A percentile compares a stretch with the other conserved stretches of the same genome.
These are phyloP conservation scores for Tephrocybe sp. DNA, from an alignment of 768 basidiomycete genomes.

Conservation along the genomic window DNA sequence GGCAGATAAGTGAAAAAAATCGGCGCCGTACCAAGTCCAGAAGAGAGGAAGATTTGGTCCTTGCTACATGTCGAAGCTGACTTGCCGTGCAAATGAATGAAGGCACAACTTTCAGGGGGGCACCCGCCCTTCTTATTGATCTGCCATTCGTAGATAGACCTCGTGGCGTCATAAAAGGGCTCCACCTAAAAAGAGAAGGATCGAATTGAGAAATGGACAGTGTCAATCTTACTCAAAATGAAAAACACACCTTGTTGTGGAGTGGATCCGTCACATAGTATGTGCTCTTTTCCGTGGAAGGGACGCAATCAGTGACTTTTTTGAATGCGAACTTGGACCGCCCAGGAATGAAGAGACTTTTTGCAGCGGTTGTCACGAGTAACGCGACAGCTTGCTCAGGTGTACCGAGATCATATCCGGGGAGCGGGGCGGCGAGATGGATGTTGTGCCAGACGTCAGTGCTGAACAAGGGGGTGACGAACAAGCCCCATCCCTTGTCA, in stretches of 20 bases:
- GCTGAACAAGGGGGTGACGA: slow-evolving; percentile 30
- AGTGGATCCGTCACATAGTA: slow-evolving; percentile 48
- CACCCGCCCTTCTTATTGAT: slow-evolving; percentile 36
- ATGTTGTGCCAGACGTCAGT: slow-evolving; percentile 25
- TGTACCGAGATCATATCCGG: slow-evolving; percentile 36
- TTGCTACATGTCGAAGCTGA: slow-evolving; percentile 31
- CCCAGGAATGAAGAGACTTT: slow-evolving; percentile 43
- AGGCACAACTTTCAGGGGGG: slow-evolving; percentile 38
- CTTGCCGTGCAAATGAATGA: slow-evolving; percentile 51
- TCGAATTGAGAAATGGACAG: neutral
- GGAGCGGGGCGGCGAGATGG: slow-evolving; percentile 49
- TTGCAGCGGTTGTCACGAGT: slow-evolving; percentile 37
- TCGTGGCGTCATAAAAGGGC: slow-evolving; percentile 43
- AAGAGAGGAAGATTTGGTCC: slow-evolving; percentile 45
- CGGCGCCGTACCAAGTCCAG: slow-evolving; percentile 41
- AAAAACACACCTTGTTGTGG: slow-evolving; percentile 39
- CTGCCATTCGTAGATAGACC: slow-evolving; percentile 38
- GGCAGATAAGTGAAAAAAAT: neutral
- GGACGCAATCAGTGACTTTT: slow-evolving; percentile 32
- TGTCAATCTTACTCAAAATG: neutral
- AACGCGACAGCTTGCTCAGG: slow-evolving; percentile 40
- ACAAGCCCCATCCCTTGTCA: slow-evolving; percentile 36
- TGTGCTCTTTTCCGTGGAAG: slow-evolving; percentile 12
- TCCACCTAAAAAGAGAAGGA: slow-evolving; percentile 31
- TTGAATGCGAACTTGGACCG: slow-evolving; percentile 35